Evolutionary conservation across 2,329 filamentous ascomycete species (phyloP), one percentile per base, ranked within the genome.

Genomic region (Exophiala alcalophila): DNA sequence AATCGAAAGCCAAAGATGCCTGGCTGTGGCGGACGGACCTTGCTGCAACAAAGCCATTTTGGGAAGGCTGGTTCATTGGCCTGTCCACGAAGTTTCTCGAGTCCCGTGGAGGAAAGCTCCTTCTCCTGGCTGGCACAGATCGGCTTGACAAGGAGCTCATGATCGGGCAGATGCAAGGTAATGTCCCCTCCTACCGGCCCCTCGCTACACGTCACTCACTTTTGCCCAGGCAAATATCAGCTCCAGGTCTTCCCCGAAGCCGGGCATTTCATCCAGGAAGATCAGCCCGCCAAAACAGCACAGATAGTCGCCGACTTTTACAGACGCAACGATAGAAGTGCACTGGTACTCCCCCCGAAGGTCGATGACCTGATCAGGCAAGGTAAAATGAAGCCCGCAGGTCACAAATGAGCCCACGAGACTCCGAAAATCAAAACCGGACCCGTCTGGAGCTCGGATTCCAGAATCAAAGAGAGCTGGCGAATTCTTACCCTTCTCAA

Each of bases 111-210:
- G 90, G 89, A 6, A 96, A 96, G 64, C 65, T 94, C 48, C 68
- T 96, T 36, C 67, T 96, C 37, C 74, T 96, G 21, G 91, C 90
- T 3, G 90, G 90, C 12, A 95, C 90, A 8, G 91, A 96, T 67
- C 75, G 90, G 34, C 65, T 96, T 44, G 90, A 96, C 62, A 94
- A 86, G 53, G 90, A 94, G 60, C 68, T 96, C 59, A 95, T 87
- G 64, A 95, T 96, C 63, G 90, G 90, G 11, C 90, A 96, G 67
- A 96, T 96, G 90, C 90, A 96, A 72, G 90, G 87, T 85, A 25
- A 37, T 15, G 10, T 23, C 26, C 4, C 18, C 30, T 12, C 14
- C 15, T 18, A 16, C 8, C 16, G 9, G 16, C 11, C 11, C 21
- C 6, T n/a, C 28, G 4, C 11, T 14, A 5, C 9, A 12, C 15